phyloP scores from a whole-genome alignment of 2,329 filamentous ascomycete species.

The Venturia aucupariae region DNA sequence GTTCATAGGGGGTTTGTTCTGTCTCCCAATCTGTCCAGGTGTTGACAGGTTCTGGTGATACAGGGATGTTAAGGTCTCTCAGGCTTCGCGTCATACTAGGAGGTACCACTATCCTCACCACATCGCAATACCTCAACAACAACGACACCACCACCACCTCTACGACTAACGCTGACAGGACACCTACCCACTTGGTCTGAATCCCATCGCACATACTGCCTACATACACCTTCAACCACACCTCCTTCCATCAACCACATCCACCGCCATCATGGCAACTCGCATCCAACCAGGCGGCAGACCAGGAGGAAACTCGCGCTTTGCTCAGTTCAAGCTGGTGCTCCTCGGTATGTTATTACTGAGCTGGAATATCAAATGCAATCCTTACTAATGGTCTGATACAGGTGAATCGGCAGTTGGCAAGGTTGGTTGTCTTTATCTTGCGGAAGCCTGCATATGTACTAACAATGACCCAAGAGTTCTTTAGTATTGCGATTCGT shows the following conservation, averaged over 20 bases:
- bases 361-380: background rate
- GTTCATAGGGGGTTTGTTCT: background rate
- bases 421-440: conserved; percentile 56
- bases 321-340: conserved; percentile 98
- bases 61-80: background rate
- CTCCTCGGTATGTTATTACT: conserved; percentile 63
- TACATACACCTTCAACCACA: conserved; percentile 13
- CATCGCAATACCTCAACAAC: background rate
- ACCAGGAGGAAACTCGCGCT: conserved; percentile 55
- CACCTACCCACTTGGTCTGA: background rate
- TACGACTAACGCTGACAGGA: background rate
- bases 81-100: conserved; percentile 2
- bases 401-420: conserved; percentile 95
- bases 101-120: too few species aligned
- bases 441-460: conserved; percentile 6
- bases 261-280: conserved; percentile 59
- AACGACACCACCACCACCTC: background rate
- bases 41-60: background rate
- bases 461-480: conserved; percentile 52
- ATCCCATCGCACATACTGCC: background rate
- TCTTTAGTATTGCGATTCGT: conserved; percentile 97
- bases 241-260: conserved; percentile 15
- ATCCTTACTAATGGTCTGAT: conserved; percentile 19
- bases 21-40: background rate
- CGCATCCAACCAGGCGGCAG: conserved; percentile 65